Conservation (phyloP, 2,329 filamentous ascomycete species). For the Neobulgaria alba region DNA sequence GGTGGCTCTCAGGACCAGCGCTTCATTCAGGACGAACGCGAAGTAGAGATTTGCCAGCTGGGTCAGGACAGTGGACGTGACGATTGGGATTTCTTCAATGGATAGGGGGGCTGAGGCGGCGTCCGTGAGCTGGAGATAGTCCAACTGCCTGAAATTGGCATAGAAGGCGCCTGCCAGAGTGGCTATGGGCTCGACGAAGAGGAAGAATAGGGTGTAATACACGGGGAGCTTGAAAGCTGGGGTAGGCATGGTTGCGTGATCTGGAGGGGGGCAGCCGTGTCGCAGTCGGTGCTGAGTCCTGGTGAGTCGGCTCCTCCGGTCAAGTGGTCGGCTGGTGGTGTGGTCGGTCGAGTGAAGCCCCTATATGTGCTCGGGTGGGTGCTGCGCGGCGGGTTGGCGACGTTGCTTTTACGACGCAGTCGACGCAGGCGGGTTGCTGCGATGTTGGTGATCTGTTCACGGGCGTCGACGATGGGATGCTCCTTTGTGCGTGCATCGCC, state of each 20-base stretch:
- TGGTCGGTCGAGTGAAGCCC: too few relatives aligned
- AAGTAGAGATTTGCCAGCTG: slow-evolving; percentile 75
- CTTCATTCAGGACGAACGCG: slow-evolving; percentile 69
- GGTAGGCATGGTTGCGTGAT: slow-evolving; percentile 10
- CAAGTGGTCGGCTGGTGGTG: too few relatives aligned
- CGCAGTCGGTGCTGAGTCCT: too few relatives aligned
- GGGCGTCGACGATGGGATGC: too few relatives aligned
- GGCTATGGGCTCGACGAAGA: slow-evolving; percentile 57
- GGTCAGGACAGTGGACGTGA: slow-evolving; percentile 58
- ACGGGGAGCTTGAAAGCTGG: slow-evolving; percentile 44
- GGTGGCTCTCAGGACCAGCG: slow-evolving; percentile 63
- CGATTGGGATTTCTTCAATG: slow-evolving; percentile 38
- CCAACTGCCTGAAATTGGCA: slow-evolving; percentile 39
- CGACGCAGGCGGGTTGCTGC: too few relatives aligned
- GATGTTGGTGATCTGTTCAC: too few relatives aligned
- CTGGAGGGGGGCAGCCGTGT: too few relatives aligned
- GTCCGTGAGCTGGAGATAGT: slow-evolving; percentile 59
- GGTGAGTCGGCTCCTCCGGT: too few relatives aligned
- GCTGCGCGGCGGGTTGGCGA: too few relatives aligned
- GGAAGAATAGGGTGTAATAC: slow-evolving; percentile 64
- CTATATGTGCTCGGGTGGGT: too few relatives aligned
- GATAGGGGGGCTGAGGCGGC: slow-evolving; percentile 24
- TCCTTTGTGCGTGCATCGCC: too few relatives aligned
- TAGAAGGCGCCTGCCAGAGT: slow-evolving; percentile 45
- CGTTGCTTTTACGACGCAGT: too few relatives aligned